These are phyloP conservation scores for Suillus tomentosus DNA, from an alignment of 768 basidiomycete species.

Conservation along the genomic window DNA sequence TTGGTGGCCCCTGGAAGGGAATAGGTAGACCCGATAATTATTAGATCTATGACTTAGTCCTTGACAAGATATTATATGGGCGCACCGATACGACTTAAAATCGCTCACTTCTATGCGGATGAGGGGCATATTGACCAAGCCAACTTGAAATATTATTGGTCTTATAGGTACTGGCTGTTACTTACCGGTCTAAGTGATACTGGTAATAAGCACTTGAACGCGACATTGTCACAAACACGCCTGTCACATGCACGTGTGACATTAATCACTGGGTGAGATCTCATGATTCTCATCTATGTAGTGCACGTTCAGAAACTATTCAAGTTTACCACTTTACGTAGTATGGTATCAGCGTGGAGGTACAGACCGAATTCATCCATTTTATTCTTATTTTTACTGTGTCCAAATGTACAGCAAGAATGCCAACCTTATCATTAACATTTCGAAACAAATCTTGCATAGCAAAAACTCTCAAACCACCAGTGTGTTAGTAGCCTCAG, in stretches of 20 bases:
- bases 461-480: no score
- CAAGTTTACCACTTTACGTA: background rate
- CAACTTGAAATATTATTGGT: background rate
- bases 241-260: constrained; percentile 2
- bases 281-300: background rate
- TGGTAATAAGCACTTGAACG: background rate
- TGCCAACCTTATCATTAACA: no score
- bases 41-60: constrained; percentile 5
- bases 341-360: background rate
- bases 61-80: background rate
- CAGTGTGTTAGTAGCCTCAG: no score
- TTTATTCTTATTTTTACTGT: no score
- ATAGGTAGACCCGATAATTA: constrained; percentile 9
- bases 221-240: constrained; percentile 5
- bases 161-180: background rate
- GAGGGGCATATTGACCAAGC: constrained; percentile 63
- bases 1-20: constrained; percentile 63
- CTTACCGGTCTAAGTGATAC: background rate
- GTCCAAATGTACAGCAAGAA: no score
- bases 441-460: no score
- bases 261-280: background rate
- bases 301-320: background rate
- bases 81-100: constrained; percentile 93
- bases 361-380: background rate
- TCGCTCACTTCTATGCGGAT: constrained; percentile 87